Evolutionary conservation across 2,329 filamentous ascomycete species (phyloP).

Genomic region (Hymenoscyphus linearis): DNA sequence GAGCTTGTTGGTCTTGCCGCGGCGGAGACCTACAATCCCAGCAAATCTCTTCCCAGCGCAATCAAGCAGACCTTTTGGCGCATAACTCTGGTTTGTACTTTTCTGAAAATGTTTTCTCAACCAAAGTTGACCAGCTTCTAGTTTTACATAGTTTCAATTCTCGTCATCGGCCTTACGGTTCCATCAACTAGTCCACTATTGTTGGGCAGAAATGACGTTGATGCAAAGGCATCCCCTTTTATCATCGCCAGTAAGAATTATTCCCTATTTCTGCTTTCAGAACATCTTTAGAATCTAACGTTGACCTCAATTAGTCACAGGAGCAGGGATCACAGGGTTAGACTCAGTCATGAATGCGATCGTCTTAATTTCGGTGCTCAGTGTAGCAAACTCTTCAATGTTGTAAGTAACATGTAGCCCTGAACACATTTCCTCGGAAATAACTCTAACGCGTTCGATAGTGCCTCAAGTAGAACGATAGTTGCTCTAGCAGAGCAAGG

Average conservation of each 20-base stretch:
- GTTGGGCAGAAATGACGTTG: conserved; percentile 51
- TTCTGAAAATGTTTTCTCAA: background rate
- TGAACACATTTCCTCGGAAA: background rate
- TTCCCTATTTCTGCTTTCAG: background rate
- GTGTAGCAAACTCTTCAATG: conserved; percentile 86
- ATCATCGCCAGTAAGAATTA: conserved; percentile 66
- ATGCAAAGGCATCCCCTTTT: conserved; percentile 79
- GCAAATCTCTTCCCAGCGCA: conserved; percentile 76
- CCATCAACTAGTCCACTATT: conserved; percentile 64
- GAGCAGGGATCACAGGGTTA: conserved; percentile 74
- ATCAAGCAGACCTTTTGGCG: conserved; percentile 98
- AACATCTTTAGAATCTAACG: background rate
- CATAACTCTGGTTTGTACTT: conserved; percentile 59
- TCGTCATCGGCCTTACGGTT: conserved; percentile 77
- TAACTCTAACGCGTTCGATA: background rate
- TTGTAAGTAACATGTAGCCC: conserved; percentile 40
- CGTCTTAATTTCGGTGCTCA: conserved; percentile 84
- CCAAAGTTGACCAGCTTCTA: conserved; percentile 20
- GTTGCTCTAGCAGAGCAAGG: conserved; percentile 84
- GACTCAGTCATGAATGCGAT: conserved; percentile 91
- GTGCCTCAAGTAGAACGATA: conserved; percentile 78
- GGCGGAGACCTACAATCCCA: conserved; percentile 73
- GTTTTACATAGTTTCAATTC: conserved; percentile 83
- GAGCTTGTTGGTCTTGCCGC: conserved; percentile 73
- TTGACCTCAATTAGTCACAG: conserved; percentile 45